These are phyloP conservation scores for Clarireedia monteithiana DNA, from an alignment of 2,329 filamentous ascomycete species.

Conservation along the genomic window DNA sequence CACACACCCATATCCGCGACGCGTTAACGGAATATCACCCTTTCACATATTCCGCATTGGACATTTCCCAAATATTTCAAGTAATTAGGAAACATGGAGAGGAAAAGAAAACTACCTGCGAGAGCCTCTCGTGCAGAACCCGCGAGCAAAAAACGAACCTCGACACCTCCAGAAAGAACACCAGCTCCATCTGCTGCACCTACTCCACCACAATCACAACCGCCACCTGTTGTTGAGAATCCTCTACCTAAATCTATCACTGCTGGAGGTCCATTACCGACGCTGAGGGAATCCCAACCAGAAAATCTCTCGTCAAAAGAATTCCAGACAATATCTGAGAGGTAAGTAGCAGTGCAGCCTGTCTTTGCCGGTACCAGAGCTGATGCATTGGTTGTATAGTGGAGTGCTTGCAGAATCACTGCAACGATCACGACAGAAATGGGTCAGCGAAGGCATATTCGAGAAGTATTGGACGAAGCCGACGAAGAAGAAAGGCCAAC, in stretches of 20 bases:
- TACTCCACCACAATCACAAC: slow-evolving; percentile 24
- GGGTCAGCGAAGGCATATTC: slow-evolving; percentile 65
- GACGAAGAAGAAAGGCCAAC: slow-evolving; percentile 57
- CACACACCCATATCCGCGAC: slow-evolving; percentile 13
- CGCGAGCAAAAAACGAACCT: slow-evolving; percentile 49
- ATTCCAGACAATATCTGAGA: slow-evolving; percentile 68
- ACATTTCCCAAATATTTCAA: slow-evolving; percentile 1
- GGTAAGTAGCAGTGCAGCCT: slow-evolving; percentile 36
- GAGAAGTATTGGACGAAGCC: slow-evolving; percentile 75
- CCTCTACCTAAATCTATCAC: slow-evolving; percentile 55
- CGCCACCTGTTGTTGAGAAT: slow-evolving; percentile 24
- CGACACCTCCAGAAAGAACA: slow-evolving; percentile 47
- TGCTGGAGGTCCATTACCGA: slow-evolving; percentile 62
- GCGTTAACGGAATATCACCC: slow-evolving; percentile 11
- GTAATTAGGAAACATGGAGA: slow-evolving; percentile 43
- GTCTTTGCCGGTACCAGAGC: neutral
- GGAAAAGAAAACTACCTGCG: slow-evolving; percentile 57
- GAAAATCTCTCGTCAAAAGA: slow-evolving; percentile 54
- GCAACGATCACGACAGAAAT: slow-evolving; percentile 63
- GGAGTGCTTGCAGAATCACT: slow-evolving; percentile 70
- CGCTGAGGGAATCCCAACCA: slow-evolving; percentile 58
- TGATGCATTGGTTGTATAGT: slow-evolving; percentile 35
- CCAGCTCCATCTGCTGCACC: slow-evolving; percentile 30
- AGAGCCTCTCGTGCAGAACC: slow-evolving; percentile 52
- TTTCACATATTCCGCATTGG: too few relatives aligned